A percentile compares a stretch with the other conserved stretches of the same genome.
phyloP scores from a whole-genome alignment of 768 basidiomycete species.

The Phlebiopsis gigantea region DNA sequence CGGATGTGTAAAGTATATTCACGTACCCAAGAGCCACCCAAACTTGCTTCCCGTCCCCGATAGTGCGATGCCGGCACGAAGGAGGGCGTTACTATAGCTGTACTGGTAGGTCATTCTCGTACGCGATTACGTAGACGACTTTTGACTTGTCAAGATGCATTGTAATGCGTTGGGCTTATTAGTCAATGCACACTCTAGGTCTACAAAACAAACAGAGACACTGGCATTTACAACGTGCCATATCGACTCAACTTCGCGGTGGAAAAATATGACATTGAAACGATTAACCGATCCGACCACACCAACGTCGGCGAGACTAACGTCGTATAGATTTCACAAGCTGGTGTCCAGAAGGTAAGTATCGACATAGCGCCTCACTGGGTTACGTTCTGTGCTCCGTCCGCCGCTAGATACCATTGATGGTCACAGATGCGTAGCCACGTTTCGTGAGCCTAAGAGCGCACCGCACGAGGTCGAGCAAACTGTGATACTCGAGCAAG shows the following conservation, averaged over 20 bases:
- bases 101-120: conserved; percentile 47
- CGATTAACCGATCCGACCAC: conserved; percentile 6
- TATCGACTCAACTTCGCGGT: conserved; percentile 42
- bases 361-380: conserved; percentile 61
- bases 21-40: too few relatives aligned
- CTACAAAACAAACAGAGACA: conserved; percentile 65
- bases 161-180: conserved; percentile 63
- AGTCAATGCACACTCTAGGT: conserved; percentile 57
- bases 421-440: too few relatives aligned
- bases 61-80: too few relatives aligned
- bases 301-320: conserved; percentile 44
- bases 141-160: conserved; percentile 45
- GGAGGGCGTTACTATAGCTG: conserved; percentile 66
- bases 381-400: conserved; percentile 34
- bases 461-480: conserved; percentile 63
- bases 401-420: too few relatives aligned
- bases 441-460: conserved; percentile 69
- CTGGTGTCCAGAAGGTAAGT: conserved; percentile 56
- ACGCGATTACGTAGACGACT: conserved; percentile 26
- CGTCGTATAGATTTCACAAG: conserved; percentile 54
- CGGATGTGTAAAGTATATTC: too few relatives aligned
- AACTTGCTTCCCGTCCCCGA: too few relatives aligned
- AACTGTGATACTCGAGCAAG: conserved; percentile 69
- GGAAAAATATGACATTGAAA: conserved; percentile 37
- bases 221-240: conserved; percentile 61